phyloP scores from a whole-genome alignment of 495 filamentous ascomycete genomes.

The Podospora pseudopauciseta region DNA sequence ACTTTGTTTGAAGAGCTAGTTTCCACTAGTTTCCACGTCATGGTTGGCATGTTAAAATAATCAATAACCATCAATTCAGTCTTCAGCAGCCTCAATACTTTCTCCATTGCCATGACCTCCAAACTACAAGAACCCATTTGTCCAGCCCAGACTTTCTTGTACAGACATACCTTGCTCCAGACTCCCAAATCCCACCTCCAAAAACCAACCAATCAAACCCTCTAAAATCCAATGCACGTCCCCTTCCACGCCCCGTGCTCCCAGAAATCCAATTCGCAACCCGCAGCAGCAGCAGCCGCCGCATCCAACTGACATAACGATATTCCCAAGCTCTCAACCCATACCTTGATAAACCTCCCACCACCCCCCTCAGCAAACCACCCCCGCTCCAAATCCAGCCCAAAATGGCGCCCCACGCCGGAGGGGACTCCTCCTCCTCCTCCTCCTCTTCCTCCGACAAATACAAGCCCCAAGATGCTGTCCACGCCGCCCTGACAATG shows the following conservation, averaged over 20 bases:
- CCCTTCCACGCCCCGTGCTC: not conserved
- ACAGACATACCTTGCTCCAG: too few species aligned
- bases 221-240: slow-evolving; percentile 9
- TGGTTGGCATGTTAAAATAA: too few species aligned
- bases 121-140: too few species aligned
- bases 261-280: not conserved
- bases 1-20: too few species aligned
- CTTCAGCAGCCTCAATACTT: too few species aligned
- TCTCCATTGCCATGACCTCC: too few species aligned
- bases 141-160: too few species aligned
- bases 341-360: not conserved
- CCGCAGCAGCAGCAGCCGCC: not conserved
- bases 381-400: slow-evolving; percentile 40
- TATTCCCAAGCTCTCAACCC: not conserved
- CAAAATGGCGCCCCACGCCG: slow-evolving; percentile 41
- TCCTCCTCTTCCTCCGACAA: slow-evolving; percentile 23
- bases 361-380: not conserved
- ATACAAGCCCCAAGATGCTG: slow-evolving; percentile 78
- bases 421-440: slow-evolving; percentile 17
- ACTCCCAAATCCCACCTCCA: not conserved
- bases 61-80: too few species aligned
- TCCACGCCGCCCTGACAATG: slow-evolving; percentile 60
- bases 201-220: slow-evolving; percentile 10
- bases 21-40: too few species aligned
- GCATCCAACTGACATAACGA: too few species aligned